Conservation (phyloP, 2,329 filamentous ascomycete species). For the Alternaria arbusti region DNA sequence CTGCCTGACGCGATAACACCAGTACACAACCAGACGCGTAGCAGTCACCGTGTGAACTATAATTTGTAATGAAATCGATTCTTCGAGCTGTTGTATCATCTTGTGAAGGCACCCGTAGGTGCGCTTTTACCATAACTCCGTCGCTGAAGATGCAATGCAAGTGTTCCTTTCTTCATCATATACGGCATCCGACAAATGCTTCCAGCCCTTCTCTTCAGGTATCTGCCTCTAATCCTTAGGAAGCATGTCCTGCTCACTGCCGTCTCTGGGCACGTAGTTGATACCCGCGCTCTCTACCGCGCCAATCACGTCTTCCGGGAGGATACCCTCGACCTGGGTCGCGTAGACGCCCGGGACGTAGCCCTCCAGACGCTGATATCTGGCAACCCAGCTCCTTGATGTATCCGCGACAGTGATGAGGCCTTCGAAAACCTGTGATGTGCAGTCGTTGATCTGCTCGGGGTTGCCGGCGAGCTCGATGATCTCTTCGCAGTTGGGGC, state of each 20-base stretch:
- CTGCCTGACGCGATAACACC: background rate
- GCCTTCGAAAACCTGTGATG: slow-evolving; percentile 94
- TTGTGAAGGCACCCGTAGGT: background rate
- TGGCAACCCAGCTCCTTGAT: slow-evolving; percentile 89
- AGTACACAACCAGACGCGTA: too few relatives aligned
- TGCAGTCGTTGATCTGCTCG: slow-evolving; percentile 90
- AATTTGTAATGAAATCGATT: background rate
- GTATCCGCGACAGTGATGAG: slow-evolving; percentile 85
- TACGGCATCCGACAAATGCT: background rate
- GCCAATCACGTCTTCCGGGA: slow-evolving; percentile 64
- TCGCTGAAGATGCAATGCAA: slow-evolving; percentile 31
- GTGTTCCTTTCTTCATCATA: background rate
- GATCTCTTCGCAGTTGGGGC: slow-evolving; percentile 95
- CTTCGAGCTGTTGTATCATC: background rate
- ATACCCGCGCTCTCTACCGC: slow-evolving; percentile 65
- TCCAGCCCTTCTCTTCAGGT: too few relatives aligned
- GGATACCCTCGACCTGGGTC: slow-evolving; percentile 86
- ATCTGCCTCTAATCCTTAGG: slow-evolving; percentile 31
- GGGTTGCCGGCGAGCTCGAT: slow-evolving; percentile 79
- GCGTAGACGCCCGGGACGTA: slow-evolving; percentile 93
- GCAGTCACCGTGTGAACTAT: background rate
- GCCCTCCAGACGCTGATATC: slow-evolving; percentile 88
- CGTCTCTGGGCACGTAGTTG: slow-evolving; percentile 62
- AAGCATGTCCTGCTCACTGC: slow-evolving; percentile 46
- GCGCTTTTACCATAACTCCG: slow-evolving; percentile 29